A percentile compares a stretch with the other conserved stretches of the same genome.
Evolutionary conservation across 129 eudicot genomes (phyloP).

Genomic region (sunflower (Helianthus annuus)): HanXRQr2.0-SUNRISE NC_035449.2:178316025-178316524

Average conservation of each 20-base stretch:
- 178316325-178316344: slow-evolving; percentile 31
- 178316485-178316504: not conserved
- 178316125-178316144: slow-evolving; percentile 30
- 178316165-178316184: slow-evolving; percentile 41
- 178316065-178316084: not conserved
- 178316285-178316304: slow-evolving; percentile 23
- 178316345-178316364: slow-evolving; percentile 37
- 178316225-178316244: slow-evolving; percentile 44
- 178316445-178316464: not conserved
- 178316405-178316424: slow-evolving; percentile 16
- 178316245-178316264: slow-evolving; percentile 36
- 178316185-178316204: slow-evolving; percentile 27
- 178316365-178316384: slow-evolving; percentile 28
- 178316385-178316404: slow-evolving; percentile 21
- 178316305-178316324: slow-evolving; percentile 21
- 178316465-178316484: slow-evolving; percentile 1
- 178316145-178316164: slow-evolving; percentile 38
- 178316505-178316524: not conserved
- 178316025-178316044: not conserved
- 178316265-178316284: slow-evolving; percentile 17
- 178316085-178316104: slow-evolving; percentile 2
- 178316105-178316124: not conserved
- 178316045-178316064: not conserved
- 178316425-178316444: slow-evolving; percentile 18
- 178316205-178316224: slow-evolving; percentile 41